These are phyloP conservation scores for Starmerella apicola DNA, from an alignment of 805 yeast genomes.

Conservation along the genomic window DNA sequence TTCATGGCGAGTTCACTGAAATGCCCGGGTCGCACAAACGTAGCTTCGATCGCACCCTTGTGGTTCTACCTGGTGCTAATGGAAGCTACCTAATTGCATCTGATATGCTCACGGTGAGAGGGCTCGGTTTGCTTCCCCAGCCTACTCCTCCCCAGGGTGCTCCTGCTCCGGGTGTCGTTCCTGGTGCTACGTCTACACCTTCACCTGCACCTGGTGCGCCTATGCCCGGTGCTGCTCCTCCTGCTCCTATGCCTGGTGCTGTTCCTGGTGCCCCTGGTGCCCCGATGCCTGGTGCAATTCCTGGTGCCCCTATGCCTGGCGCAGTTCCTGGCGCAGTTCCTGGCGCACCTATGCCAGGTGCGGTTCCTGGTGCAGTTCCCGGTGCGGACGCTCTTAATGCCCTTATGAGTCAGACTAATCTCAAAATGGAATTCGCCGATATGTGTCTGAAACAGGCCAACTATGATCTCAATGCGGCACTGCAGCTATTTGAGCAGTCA, in stretches of 20 bases:
- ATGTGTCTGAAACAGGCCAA: constrained; percentile 80
- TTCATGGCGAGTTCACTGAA: constrained; percentile 83
- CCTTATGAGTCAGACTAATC: constrained; percentile 57
- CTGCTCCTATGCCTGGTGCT: background rate
- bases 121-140: constrained; percentile 25
- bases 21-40: constrained; percentile 32
- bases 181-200: constrained; percentile 10
- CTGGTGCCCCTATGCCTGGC: background rate
- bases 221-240: constrained; percentile 3
- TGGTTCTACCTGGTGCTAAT: constrained; percentile 56
- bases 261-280: background rate
- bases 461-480: constrained; percentile 66
- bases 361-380: constrained; percentile 21
- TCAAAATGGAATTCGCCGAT: constrained; percentile 65
- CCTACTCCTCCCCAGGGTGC: background rate
- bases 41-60: constrained; percentile 75
- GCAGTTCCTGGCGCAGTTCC: background rate
- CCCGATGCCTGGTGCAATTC: background rate
- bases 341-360: background rate
- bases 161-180: background rate
- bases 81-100: constrained; percentile 75
- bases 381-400: constrained; percentile 49
- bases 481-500: constrained; percentile 57
- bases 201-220: background rate
- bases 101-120: constrained; percentile 60